A percentile compares a stretch with the other conserved stretches of the same genome.
phyloP scores from a whole-genome alignment of 805 yeast species.

The Monosporozyma aquatica region DNA sequence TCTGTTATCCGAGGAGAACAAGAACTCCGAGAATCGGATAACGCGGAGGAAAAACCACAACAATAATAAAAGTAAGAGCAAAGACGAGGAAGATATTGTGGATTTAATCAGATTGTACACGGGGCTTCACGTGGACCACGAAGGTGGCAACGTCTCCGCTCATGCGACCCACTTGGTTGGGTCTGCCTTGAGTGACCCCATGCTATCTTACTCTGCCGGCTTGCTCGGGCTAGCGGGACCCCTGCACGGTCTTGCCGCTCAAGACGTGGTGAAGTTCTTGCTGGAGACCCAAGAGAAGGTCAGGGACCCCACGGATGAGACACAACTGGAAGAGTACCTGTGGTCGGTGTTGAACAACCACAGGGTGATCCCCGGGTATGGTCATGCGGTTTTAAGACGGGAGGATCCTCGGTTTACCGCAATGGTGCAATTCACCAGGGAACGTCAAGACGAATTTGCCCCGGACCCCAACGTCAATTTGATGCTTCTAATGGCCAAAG shows the following conservation, averaged over 20 bases:
- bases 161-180: conserved; percentile 82
- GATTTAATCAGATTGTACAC: conserved; percentile 72
- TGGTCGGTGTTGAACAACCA: conserved; percentile 66
- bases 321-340: conserved; percentile 54
- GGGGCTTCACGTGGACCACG: conserved; percentile 79
- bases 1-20: conserved; percentile 11
- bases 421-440: conserved; percentile 56
- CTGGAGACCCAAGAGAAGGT: conserved; percentile 46
- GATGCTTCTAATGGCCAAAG: conserved; percentile 54
- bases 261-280: conserved; percentile 72
- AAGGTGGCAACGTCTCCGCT: conserved; percentile 84
- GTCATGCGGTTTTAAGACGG: conserved; percentile 77
- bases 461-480: conserved; percentile 57
- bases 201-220: conserved; percentile 68
- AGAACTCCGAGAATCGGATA: too few relatives aligned
- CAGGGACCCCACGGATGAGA: conserved; percentile 28
- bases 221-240: conserved; percentile 82
- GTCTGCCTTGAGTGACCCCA: conserved; percentile 70
- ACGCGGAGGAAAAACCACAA: too few relatives aligned
- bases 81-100: conserved; percentile 40
- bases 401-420: conserved; percentile 78
- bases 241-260: conserved; percentile 77
- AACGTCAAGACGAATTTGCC: conserved; percentile 44
- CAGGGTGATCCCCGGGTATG: conserved; percentile 81
- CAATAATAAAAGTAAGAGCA: not conserved